These are phyloP conservation scores for Tephrocybe sp. DNA, from an alignment of 768 basidiomycete genomes.

Conservation along the genomic window DNA sequence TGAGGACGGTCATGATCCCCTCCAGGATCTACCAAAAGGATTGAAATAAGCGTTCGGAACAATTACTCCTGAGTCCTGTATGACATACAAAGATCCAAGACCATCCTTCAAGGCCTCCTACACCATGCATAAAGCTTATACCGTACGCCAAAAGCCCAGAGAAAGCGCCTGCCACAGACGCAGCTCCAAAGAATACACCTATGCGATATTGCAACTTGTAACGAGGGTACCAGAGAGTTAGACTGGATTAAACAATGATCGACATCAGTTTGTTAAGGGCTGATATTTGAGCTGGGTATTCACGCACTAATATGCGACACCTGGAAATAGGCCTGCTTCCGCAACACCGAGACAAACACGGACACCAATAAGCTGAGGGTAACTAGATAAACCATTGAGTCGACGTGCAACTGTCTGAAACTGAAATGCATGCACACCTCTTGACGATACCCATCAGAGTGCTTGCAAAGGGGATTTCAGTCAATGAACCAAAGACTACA, in stretches of 20 bases:
- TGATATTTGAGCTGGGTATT: neutral
- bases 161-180: conserved; percentile 61
- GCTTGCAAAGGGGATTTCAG: conserved; percentile 28
- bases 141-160: conserved; percentile 57
- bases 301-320: conserved; percentile 68
- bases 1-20: conserved; percentile 57
- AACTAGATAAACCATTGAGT: conserved; percentile 32
- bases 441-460: conserved; percentile 67
- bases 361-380: conserved; percentile 55
- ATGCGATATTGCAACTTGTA: conserved; percentile 58
- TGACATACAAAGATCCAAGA: conserved; percentile 63
- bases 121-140: conserved; percentile 50
- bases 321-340: conserved; percentile 72
- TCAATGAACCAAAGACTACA: neutral
- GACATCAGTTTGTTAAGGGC: neutral
- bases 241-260: conserved; percentile 24
- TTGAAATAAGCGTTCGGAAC: neutral
- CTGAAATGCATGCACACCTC: conserved; percentile 34
- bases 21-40: conserved; percentile 48
- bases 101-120: conserved; percentile 49
- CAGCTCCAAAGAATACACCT: conserved; percentile 64
- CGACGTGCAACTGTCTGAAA: neutral
- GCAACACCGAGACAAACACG: conserved; percentile 61
- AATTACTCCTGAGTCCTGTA: neutral
- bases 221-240: conserved; percentile 70